phyloP scores from a whole-genome alignment of 164 flowering plant species.

The Magnolia officinalis region DNA sequence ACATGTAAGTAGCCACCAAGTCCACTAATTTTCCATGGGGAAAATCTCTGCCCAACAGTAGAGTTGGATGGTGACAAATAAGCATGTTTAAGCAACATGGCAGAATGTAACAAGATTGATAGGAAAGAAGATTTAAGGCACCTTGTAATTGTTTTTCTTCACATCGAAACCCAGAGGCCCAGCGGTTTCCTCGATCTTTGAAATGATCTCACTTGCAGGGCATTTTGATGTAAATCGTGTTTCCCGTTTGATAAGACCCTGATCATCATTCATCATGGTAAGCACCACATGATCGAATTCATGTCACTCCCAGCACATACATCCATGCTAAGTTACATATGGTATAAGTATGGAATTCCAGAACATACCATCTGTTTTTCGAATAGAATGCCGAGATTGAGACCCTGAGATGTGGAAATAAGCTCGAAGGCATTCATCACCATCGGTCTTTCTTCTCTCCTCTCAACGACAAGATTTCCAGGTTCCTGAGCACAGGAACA shows the following conservation, averaged over 20 bases:
- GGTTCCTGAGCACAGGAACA: conserved; percentile 38
- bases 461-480: conserved; percentile 77
- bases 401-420: conserved; percentile 93
- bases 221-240: conserved; percentile 90
- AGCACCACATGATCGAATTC: not conserved
- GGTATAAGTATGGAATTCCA: not conserved
- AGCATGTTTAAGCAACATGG: not conserved
- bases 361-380: conserved; percentile 79
- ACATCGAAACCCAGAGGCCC: conserved; percentile 93
- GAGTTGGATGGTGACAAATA: not conserved
- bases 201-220: conserved; percentile 78
- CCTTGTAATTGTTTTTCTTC: conserved; percentile 90
- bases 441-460: conserved; percentile 72
- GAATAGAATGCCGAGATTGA: conserved; percentile 75
- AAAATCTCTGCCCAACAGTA: not conserved
- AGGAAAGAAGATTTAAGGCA: conserved; percentile 9
- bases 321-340: not conserved
- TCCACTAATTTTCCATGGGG: not conserved
- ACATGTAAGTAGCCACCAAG: not conserved
- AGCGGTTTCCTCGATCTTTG: conserved; percentile 89
- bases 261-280: conserved; percentile 5
- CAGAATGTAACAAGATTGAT: not conserved
- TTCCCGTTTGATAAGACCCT: conserved; percentile 91
- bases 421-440: conserved; percentile 97
- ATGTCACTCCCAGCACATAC: not conserved